Evolutionary conservation across 352 stramenopile genomes (phyloP).

Genomic region (Phytophthora syringae): DNA sequence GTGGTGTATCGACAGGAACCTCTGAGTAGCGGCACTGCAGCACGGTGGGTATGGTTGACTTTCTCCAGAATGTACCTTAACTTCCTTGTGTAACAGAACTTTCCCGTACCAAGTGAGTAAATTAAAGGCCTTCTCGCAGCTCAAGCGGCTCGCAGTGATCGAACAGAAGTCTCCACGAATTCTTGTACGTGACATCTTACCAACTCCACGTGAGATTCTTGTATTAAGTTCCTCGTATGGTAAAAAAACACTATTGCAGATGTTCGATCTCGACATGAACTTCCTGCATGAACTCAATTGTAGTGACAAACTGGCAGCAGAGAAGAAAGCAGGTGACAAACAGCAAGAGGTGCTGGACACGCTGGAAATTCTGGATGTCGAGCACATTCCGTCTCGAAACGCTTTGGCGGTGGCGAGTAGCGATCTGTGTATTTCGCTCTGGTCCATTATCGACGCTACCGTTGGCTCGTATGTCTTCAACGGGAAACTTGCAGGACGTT

Average conservation of each 20-base stretch:
- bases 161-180: slow-evolving; percentile 65
- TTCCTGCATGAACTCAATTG: slow-evolving; percentile 73
- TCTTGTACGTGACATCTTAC: slow-evolving; percentile 40
- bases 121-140: slow-evolving; percentile 47
- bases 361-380: slow-evolving; percentile 60
- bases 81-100: slow-evolving; percentile 29
- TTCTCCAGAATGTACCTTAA: background rate
- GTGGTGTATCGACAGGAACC: slow-evolving; percentile 37
- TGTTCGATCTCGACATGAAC: slow-evolving; percentile 68
- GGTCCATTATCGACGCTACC: slow-evolving; percentile 69
- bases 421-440: slow-evolving; percentile 65
- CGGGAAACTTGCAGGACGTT: slow-evolving; percentile 59
- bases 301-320: slow-evolving; percentile 48
- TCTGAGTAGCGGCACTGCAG: slow-evolving; percentile 21
- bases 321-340: slow-evolving; percentile 43
- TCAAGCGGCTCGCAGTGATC: slow-evolving; percentile 68
- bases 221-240: too few relatives aligned
- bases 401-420: slow-evolving; percentile 58
- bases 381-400: slow-evolving; percentile 62
- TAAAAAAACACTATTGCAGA: slow-evolving; percentile 29
- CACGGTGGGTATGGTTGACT: slow-evolving; percentile 4
- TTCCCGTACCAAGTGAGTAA: slow-evolving; percentile 75
- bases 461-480: slow-evolving; percentile 70
- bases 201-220: too few relatives aligned
- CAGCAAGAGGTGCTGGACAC: slow-evolving; percentile 31